A percentile compares a stretch with the other conserved stretches of the same genome.
phyloP scores from a whole-genome alignment of 768 basidiomycete genomes.

The Rhodocollybia butyracea region DNA sequence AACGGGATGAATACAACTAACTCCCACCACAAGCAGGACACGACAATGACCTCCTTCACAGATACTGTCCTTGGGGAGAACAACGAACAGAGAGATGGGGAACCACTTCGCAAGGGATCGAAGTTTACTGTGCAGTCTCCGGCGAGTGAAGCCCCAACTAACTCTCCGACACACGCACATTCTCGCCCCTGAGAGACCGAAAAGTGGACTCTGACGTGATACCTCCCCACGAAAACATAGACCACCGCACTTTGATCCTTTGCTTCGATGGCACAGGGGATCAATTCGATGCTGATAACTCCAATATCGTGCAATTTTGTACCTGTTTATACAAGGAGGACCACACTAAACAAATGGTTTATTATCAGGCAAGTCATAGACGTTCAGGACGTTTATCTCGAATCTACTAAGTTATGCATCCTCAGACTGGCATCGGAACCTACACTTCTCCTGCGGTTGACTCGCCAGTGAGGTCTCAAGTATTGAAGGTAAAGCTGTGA shows the following conservation, averaged over 20 bases:
- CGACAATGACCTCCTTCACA: not conserved
- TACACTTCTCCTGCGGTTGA: conserved; percentile 38
- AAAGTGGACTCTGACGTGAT: not conserved
- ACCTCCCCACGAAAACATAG: not conserved
- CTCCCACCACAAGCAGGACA: not conserved
- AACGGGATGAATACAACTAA: not conserved
- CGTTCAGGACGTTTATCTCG: not conserved
- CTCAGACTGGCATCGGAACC: conserved; percentile 50
- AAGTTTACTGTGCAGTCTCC: not conserved
- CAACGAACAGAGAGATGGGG: not conserved
- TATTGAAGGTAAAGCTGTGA: conserved; percentile 33
- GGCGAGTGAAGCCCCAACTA: not conserved
- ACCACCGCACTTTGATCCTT: conserved; percentile 41
- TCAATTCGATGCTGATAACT: conserved; percentile 51
- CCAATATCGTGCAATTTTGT: conserved; percentile 51
- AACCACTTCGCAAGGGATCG: not conserved
- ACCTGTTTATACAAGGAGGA: conserved; percentile 53
- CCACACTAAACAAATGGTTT: conserved; percentile 49
- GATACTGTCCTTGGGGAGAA: not conserved
- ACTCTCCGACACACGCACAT: not conserved
- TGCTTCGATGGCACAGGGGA: conserved; percentile 58
- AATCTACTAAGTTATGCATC: not conserved
- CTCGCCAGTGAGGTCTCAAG: conserved; percentile 29
- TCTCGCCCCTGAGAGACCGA: not conserved
- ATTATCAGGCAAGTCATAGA: conserved; percentile 43